phyloP scores from a whole-genome alignment of 176 grass and related monocot species.

The Bolboschoenus planiculmis region DNA sequence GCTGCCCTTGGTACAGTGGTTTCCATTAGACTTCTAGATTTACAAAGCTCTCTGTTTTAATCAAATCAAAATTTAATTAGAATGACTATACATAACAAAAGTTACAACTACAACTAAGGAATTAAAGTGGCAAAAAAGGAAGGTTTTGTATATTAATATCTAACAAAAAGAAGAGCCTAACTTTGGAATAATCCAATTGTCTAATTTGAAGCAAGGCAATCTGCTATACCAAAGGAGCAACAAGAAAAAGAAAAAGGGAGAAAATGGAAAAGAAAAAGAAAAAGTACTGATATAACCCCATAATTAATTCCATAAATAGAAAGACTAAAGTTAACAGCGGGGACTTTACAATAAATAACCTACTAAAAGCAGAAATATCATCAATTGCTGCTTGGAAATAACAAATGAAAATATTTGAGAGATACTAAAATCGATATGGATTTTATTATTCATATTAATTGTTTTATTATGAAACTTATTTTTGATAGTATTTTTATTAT shows the following conservation, averaged over 20 bases:
- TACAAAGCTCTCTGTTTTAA: slow-evolving; percentile 18
- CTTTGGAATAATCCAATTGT: slow-evolving; percentile 26
- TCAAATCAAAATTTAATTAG: background rate
- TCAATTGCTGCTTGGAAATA: background rate
- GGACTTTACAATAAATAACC: background rate
- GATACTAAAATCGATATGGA: no score
- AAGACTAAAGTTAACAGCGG: background rate
- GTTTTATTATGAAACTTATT: no score
- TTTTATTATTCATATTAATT: no score
- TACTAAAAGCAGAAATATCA: background rate
- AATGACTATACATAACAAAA: background rate
- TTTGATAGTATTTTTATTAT: no score
- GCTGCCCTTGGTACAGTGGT: slow-evolving; percentile 25
- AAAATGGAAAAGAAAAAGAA: background rate
- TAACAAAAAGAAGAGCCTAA: slow-evolving; percentile 2
- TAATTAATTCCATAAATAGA: background rate
- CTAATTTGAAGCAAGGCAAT: background rate
- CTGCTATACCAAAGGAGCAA: background rate
- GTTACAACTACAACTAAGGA: background rate
- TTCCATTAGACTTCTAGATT: slow-evolving; percentile 41
- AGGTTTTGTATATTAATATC: background rate
- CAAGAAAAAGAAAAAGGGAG: slow-evolving; percentile 7
- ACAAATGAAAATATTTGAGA: no score
- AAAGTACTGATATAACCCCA: slow-evolving; percentile 1
- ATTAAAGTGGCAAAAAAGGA: background rate